Conservation (phyloP, 306 rosid genomes). For the Medicago ruthenica region DNA sequence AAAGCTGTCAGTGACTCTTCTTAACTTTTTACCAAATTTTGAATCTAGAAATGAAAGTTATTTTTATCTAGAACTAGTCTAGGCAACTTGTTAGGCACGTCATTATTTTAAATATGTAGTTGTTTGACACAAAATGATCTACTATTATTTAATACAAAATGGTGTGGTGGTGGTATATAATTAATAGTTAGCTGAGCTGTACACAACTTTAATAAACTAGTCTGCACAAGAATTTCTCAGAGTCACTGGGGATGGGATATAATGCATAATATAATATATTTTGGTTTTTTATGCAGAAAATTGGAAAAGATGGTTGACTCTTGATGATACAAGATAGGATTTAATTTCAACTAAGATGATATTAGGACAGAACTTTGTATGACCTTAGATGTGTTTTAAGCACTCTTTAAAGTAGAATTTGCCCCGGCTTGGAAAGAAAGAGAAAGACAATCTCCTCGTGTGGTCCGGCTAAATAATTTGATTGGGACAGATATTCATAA, state of each 20-base stretch:
- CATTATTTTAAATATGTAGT: background rate
- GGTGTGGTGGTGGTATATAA: background rate
- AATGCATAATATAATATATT: background rate
- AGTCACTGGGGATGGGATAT: background rate
- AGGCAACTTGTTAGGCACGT: background rate
- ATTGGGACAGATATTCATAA: conserved; percentile 9
- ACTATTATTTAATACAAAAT: conserved; percentile 6
- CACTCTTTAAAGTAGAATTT: conserved; percentile 22
- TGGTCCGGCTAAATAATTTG: background rate
- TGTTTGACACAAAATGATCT: background rate
- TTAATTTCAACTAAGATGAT: background rate
- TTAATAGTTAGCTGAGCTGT: background rate
- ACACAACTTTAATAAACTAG: conserved; percentile 9
- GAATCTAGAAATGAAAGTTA: background rate
- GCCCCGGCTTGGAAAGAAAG: background rate
- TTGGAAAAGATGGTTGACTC: background rate
- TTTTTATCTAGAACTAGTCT: too few species aligned
- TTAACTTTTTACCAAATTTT: background rate
- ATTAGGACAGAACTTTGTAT: background rate
- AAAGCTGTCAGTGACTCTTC: background rate
- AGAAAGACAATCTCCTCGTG: background rate
- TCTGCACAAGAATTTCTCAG: background rate
- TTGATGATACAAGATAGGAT: conserved; percentile 7
- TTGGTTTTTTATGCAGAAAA: conserved; percentile 15
- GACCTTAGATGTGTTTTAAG: conserved; percentile 22